Conservation (phyloP, 257 asterid genomes). For the Sherardia arvensis region DNA sequence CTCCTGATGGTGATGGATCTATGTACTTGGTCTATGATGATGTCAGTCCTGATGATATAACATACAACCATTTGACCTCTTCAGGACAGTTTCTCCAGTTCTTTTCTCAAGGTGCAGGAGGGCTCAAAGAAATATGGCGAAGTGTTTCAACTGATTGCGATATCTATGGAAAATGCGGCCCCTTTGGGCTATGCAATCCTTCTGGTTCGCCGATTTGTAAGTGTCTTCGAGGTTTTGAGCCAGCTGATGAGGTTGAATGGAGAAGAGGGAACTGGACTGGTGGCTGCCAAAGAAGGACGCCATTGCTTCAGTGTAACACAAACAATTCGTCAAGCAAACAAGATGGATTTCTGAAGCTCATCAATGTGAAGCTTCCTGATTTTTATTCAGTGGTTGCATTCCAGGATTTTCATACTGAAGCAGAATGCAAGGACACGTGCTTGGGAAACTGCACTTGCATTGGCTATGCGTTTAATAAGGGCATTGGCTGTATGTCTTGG, state of each 20-base stretch:
- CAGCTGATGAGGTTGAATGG: constrained; percentile 32
- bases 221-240: constrained; percentile 42
- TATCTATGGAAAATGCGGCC: constrained; percentile 30
- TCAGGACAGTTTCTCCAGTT: constrained; percentile 7
- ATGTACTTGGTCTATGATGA: constrained; percentile 1
- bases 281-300: constrained; percentile 45
- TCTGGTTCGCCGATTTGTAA: constrained; percentile 24
- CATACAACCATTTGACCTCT: constrained; percentile 11
- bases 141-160: constrained; percentile 4
- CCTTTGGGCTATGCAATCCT: constrained; percentile 34
- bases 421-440: constrained; percentile 33
- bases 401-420: neutral
- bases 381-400: constrained; percentile 19
- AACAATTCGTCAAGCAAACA: neutral
- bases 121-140: constrained; percentile 8
- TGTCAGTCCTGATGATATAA: neutral
- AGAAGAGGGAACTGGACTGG: constrained; percentile 33
- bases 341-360: constrained; percentile 43
- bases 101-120: neutral
- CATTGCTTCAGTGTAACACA: constrained; percentile 25
- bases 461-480: constrained; percentile 17
- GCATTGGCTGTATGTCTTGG: constrained; percentile 28
- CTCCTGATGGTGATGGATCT: constrained; percentile 3
- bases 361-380: constrained; percentile 33
- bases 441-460: constrained; percentile 18